Base-by-base conservation (phyloP, 805 yeast genomes). In the Monosporozyma yasuniensis region DNA sequence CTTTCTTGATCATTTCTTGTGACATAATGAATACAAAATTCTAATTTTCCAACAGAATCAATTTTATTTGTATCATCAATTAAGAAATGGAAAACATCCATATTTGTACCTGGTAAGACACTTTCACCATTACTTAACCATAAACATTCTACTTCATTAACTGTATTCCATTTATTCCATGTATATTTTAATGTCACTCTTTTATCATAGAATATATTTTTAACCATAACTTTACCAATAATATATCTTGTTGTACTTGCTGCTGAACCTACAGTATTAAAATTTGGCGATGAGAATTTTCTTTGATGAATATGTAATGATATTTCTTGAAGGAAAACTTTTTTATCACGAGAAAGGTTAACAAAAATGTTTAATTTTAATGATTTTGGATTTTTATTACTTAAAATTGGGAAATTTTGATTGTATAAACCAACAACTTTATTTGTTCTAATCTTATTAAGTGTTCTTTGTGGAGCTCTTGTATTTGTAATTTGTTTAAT, bases 181-280 rank as follows among this genome's bases (percentile, higher is more conserved):
- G 96, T 80, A 67, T 88, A 90, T 50, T 90, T 73, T 16, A 86
- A 76, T 12, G 79, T 76, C 12, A 91, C 84, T 34, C 69, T 61
- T 66, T 90, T 90, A 39, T 79, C 75, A 66, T 73, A 90, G 11
- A 84, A 72, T 2, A 87, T 48, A 68, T 90, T 91, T 59, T 79
- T 78, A 25, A 86, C 96, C 2, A 93, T 85, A 42, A 90, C 73
- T 48, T 81, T 81, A 2, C 97, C 97, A 46, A 78, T 63, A 14
- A 90, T 68, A 50, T 70, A 51, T 42, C 53, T 46, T 19, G 50
- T 27, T n/a, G 49, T 38, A 42, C 34, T 46, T 25, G 41, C 21
- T 4, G 7, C 37, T 19, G 42, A 28, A 9, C 32, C 21, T 6
- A 16, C 18, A 14, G 44, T 28, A 27, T 38, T 38, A 8, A 46